A percentile compares a stretch with the other conserved stretches of the same genome.
phyloP scores from a whole-genome alignment of 202 grass and related monocot species.

The Tripidium arundinaceum region DNA sequence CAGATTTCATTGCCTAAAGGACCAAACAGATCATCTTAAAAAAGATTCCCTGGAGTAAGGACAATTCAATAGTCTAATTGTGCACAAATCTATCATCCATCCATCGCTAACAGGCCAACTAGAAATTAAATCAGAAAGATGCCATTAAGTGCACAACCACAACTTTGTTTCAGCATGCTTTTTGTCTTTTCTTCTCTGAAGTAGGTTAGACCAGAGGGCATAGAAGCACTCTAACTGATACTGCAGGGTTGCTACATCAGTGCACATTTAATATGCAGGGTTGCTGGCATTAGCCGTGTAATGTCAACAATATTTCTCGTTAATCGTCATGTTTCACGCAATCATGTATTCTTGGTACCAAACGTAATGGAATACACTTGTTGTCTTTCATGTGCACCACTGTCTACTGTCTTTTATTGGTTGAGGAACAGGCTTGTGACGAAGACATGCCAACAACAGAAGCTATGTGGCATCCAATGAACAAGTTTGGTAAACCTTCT shows the following conservation, averaged over 20 bases:
- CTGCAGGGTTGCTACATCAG: background rate
- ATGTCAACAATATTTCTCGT: conserved; percentile 3
- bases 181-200: conserved; percentile 9
- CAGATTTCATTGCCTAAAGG: background rate
- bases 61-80: conserved; percentile 21
- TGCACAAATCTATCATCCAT: conserved; percentile 16
- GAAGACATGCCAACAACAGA: conserved; percentile 43
- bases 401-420: background rate
- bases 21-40: background rate
- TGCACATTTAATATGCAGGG: conserved; percentile 10
- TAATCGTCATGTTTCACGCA: background rate
- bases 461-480: conserved; percentile 34
- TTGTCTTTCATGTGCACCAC: conserved; percentile 2
- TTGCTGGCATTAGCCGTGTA: background rate
- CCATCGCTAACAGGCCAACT: conserved; percentile 19
- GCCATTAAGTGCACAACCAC: background rate
- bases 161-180: conserved; percentile 4
- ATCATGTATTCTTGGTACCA: conserved; percentile 10
- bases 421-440: conserved; percentile 40
- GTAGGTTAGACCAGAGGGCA: background rate
- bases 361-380: conserved; percentile 1
- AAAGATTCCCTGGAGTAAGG: background rate
- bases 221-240: conserved; percentile 6
- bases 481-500: conserved; percentile 39
- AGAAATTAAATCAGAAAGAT: conserved; percentile 24